These are phyloP conservation scores for Margaritispora aquatica DNA, from an alignment of 495 filamentous ascomycete genomes.

Conservation along the genomic window DNA sequence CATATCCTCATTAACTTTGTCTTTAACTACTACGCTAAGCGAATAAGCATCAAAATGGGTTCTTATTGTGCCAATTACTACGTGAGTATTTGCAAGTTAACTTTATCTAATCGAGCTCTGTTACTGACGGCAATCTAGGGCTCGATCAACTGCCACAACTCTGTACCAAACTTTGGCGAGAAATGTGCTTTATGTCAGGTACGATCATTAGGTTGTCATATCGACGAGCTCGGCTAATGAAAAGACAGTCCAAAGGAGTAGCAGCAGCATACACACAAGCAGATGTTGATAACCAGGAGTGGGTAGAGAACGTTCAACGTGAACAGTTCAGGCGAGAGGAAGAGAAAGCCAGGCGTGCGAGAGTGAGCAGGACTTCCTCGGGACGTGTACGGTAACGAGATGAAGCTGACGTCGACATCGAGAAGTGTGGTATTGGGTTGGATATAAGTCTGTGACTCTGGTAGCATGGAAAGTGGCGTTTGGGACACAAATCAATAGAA, in stretches of 20 bases:
- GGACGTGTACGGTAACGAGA: conserved; percentile 1
- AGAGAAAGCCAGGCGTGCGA: conserved; percentile 7
- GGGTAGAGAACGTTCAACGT: conserved; percentile 7
- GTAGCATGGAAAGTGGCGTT: neutral
- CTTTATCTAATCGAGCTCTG: neutral
- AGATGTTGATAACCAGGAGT: neutral
- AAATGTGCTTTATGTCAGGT: conserved; percentile 39
- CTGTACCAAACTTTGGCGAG: conserved; percentile 37
- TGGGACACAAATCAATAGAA: neutral
- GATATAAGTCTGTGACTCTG: neutral
- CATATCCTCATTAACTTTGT: too few species aligned
- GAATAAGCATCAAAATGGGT: conserved; percentile 27
- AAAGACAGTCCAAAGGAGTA: conserved; percentile 5
- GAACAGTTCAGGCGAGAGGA: conserved; percentile 10
- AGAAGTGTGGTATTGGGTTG: neutral
- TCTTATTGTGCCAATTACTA: conserved; percentile 51
- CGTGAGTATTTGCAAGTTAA: conserved; percentile 25
- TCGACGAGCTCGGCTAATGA: neutral
- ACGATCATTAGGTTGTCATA: conserved; percentile 10
- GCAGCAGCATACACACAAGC: conserved; percentile 2
- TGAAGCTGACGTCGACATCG: neutral
- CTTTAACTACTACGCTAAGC: neutral
- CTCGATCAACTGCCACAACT: conserved; percentile 38
- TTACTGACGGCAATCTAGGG: conserved; percentile 23
- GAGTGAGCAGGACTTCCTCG: conserved; percentile 10